Evolutionary conservation across 1,284 basidiomycete species (phyloP).

Genomic region (Apiotrichum gracile): DNA sequence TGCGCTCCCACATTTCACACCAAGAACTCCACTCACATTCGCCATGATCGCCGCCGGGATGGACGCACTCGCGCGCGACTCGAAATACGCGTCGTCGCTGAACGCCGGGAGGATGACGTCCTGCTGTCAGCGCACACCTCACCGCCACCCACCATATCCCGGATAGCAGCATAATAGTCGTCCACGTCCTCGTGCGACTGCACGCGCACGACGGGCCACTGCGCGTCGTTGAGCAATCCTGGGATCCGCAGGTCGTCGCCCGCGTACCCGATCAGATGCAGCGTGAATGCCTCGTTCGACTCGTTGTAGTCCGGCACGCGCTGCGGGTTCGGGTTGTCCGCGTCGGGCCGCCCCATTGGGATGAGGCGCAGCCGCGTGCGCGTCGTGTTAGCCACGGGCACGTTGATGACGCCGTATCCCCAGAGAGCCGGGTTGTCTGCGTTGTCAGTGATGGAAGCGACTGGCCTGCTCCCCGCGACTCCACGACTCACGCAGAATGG

Average conservation of each 20-base stretch:
- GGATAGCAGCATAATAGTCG: background rate
- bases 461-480: background rate
- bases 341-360: background rate
- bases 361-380: background rate
- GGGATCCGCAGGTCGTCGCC: background rate
- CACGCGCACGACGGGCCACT: conserved; percentile 1
- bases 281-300: conserved; percentile 3
- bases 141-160: background rate
- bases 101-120: conserved; percentile 5
- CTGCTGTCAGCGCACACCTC: background rate
- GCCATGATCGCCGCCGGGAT: conserved; percentile 2
- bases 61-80: background rate
- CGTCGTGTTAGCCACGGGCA: background rate
- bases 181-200: background rate
- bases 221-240: background rate
- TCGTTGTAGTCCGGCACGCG: background rate
- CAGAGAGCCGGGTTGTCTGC: background rate
- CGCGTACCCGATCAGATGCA: background rate
- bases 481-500: background rate
- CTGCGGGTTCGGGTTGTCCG: background rate
- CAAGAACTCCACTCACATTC: background rate
- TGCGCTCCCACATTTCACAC: background rate
- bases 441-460: too few relatives aligned
- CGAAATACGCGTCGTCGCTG: background rate
- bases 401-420: background rate